A percentile compares a stretch with the other conserved stretches of the same genome.
phyloP scores from a whole-genome alignment of 148 eudicot genomes.

The Spergularia bocconei region DNA sequence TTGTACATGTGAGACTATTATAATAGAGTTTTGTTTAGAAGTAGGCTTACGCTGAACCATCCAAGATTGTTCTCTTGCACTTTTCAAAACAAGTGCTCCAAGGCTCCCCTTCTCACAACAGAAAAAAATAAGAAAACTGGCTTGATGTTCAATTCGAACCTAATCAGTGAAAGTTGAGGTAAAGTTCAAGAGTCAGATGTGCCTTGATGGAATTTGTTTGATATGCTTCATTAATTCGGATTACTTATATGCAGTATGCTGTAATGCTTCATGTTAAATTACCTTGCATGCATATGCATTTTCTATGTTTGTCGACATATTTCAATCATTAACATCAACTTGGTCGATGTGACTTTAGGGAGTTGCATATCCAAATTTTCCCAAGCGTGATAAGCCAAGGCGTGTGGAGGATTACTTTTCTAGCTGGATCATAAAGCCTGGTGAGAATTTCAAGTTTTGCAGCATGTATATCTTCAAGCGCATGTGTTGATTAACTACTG shows the following conservation, averaged over 20 bases:
- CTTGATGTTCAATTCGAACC: background rate
- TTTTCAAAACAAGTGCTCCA: too few species aligned
- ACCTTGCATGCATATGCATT: background rate
- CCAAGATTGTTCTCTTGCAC: too few species aligned
- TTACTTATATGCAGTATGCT: background rate
- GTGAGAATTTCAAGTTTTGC: conserved; percentile 34
- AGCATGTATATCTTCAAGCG: background rate
- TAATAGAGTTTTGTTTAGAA: too few species aligned
- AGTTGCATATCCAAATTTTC: conserved; percentile 71
- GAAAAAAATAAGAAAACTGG: background rate
- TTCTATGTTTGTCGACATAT: background rate
- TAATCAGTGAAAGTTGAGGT: background rate
- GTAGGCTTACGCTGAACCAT: too few species aligned
- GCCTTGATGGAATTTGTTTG: background rate
- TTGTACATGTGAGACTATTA: too few species aligned
- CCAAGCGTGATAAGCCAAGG: conserved; percentile 81
- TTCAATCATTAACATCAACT: conserved; percentile 4
- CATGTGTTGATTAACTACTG: background rate
- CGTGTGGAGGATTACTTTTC: conserved; percentile 93
- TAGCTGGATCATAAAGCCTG: conserved; percentile 91
- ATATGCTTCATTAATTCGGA: background rate
- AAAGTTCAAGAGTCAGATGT: background rate
- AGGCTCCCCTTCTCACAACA: too few species aligned
- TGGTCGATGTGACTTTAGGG: conserved; percentile 44
- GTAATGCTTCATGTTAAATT: conserved; percentile 2